Evolutionary conservation across 768 basidiomycete genomes (phyloP).

Genomic region (Termitomyces sp.): DNA sequence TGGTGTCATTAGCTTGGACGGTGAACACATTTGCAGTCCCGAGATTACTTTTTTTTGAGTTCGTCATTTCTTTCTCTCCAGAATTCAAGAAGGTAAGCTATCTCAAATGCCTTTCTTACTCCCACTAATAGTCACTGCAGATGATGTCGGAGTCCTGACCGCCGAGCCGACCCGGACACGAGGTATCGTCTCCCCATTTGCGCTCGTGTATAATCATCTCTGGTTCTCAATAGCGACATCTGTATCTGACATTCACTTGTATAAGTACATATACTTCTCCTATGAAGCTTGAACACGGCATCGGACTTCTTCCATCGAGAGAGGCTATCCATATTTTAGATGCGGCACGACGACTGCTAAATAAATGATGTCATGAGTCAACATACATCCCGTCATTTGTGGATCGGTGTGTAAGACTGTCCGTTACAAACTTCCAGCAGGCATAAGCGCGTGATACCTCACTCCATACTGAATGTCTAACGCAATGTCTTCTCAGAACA

Average conservation of each 20-base stretch:
- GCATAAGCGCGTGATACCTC: neutral
- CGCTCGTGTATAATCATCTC: neutral
- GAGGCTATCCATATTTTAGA: too few species aligned
- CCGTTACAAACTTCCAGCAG: neutral
- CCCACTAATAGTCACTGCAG: neutral
- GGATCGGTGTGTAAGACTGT: neutral
- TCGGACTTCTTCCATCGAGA: too few species aligned
- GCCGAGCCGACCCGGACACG: neutral
- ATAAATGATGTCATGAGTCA: neutral
- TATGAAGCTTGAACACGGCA: neutral
- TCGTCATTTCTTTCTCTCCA: neutral
- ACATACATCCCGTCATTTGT: neutral
- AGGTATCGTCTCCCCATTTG: neutral
- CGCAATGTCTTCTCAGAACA: conserved; percentile 6
- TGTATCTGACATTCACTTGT: neutral
- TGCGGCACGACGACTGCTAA: neutral
- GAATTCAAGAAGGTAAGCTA: conserved; percentile 13
- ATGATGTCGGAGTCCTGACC: conserved; percentile 6
- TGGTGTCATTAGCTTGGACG: conserved; percentile 77
- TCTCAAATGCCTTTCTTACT: neutral
- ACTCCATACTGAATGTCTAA: neutral
- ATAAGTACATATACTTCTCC: neutral
- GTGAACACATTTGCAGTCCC: conserved; percentile 30
- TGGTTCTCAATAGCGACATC: neutral
- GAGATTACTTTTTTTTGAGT: neutral